A percentile compares a stretch with the other conserved stretches of the same genome.
Conservation (phyloP, 495 filamentous ascomycete species). For the Penicillium psychrofluorescens region DNA sequence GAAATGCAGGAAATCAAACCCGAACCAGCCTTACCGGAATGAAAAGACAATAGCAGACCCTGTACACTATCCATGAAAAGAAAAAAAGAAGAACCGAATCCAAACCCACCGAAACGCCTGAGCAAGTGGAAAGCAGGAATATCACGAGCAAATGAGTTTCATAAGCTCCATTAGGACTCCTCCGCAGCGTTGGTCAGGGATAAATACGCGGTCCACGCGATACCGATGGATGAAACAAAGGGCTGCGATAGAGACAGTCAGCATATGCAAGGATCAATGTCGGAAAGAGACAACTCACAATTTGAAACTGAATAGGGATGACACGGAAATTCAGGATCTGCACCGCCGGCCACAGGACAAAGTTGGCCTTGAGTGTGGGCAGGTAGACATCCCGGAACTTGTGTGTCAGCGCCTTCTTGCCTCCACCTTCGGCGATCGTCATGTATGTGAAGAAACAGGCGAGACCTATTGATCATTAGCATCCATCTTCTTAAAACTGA, state of each 20-base stretch:
- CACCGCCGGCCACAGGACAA: conserved; percentile 89
- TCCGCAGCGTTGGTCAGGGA: conserved; percentile 89
- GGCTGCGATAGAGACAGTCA: conserved; percentile 49
- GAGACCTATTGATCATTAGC: conserved; percentile 49
- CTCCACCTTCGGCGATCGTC: conserved; percentile 93
- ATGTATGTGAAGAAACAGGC: conserved; percentile 91
- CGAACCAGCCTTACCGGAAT: conserved; percentile 2
- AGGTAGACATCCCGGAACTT: conserved; percentile 94
- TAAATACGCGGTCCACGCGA: conserved; percentile 98
- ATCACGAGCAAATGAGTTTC: background rate
- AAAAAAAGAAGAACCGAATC: no score
- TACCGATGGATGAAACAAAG: conserved; percentile 93
- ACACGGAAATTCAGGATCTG: conserved; percentile 96
- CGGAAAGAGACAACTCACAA: conserved; percentile 54
- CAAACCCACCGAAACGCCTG: conserved; percentile 7
- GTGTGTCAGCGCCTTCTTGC: conserved; percentile 64
- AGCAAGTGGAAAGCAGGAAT: background rate
- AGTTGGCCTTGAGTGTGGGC: conserved; percentile 93
- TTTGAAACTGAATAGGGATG: conserved; percentile 92
- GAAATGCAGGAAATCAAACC: conserved; percentile 4
- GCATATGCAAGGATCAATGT: background rate
- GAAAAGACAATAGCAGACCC: background rate
- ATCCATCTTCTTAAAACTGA: background rate
- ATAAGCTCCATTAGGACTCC: conserved; percentile 34
- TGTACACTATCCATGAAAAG: background rate